These are phyloP conservation scores for Posidonia australis DNA, from an alignment of 106 monocot species.

Conservation along the genomic window DNA sequence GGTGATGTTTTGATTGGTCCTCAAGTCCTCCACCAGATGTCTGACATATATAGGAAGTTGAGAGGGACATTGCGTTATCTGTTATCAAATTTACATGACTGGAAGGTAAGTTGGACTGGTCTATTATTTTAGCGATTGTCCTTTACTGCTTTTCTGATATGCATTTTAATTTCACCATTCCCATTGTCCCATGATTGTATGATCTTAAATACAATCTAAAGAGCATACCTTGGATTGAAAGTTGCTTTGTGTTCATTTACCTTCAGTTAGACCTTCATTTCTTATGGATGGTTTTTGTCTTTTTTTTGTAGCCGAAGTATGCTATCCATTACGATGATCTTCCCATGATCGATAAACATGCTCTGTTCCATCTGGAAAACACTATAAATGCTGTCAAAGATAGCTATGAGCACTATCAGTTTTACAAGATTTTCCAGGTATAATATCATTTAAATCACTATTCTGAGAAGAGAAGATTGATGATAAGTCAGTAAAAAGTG, in stretches of 20 bases:
- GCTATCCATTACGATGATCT: conserved; percentile 66
- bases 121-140: not conserved
- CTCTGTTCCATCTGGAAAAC: conserved; percentile 90
- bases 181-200: too few species aligned
- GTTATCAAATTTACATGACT: conserved; percentile 96
- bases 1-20: conserved; percentile 93
- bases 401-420: conserved; percentile 79
- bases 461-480: too few species aligned
- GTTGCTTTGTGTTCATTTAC: not conserved
- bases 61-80: conserved; percentile 89
- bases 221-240: too few species aligned
- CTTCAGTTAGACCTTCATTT: not conserved
- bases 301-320: conserved; percentile 40
- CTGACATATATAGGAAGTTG: conserved; percentile 91
- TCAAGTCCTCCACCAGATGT: conserved; percentile 89
- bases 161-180: not conserved
- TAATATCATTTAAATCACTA: not conserved
- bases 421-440: conserved; percentile 98
- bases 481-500: too few species aligned
- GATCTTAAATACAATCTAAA: too few species aligned
- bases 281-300: conserved; percentile 1
- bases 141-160: not conserved
- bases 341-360: conserved; percentile 90
- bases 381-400: conserved; percentile 53
- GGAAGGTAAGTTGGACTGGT: conserved; percentile 59